Base-by-base conservation (phyloP, 108 stramenopile species). In the Conticribra guillardii region DNA sequence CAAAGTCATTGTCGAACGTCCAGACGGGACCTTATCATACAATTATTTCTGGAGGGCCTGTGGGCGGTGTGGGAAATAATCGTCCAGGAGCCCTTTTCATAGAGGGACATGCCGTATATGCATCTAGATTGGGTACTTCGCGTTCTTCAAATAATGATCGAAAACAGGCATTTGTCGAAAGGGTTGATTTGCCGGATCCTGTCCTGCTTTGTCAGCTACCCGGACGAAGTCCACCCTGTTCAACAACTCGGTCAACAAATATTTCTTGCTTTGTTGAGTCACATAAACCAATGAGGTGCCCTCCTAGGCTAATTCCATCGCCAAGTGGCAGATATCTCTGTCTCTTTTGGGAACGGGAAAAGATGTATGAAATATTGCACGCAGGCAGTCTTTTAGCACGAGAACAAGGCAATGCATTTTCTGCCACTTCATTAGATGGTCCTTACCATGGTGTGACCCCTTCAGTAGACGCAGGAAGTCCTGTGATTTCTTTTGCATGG, bases 401-500 rank as follows among this genome's bases (percentile, higher is more conserved):
- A 57, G 69, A 79, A 37, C 26, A 56, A 17, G 45, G n/a, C 18
- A 59, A 29, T 60, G 44, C 27, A 22, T 33, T 30, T 17, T 19
- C 47, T 18, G 17, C 62, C 27, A 66, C 18, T 85, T 48, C 71
- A 84, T 17, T 68, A 29, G 45, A 83, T 85, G 33, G 68, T 60
- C 28, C 60, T 45, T 49, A 56, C 28, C 74, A 74, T 55, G 49
- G 69, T 59, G 50, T 67, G 30, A 68, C 81, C 18, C 87, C 93
- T 2, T 73, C 85, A 2, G 87, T 91, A 1, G 89, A 89, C 26
- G 75, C 67, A 17, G 93, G 90, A 27, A 81, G 51, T 46, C 83
- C 76, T 32, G 80, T 91, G 18, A 52, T 80, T 4, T 85, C 86
- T 8, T 89, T 94, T 80, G 90, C 90, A 9, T 94, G 93, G 93